Conservation (phyloP, 2,329 filamentous ascomycete species). For the Juglanconis sp. region DNA sequence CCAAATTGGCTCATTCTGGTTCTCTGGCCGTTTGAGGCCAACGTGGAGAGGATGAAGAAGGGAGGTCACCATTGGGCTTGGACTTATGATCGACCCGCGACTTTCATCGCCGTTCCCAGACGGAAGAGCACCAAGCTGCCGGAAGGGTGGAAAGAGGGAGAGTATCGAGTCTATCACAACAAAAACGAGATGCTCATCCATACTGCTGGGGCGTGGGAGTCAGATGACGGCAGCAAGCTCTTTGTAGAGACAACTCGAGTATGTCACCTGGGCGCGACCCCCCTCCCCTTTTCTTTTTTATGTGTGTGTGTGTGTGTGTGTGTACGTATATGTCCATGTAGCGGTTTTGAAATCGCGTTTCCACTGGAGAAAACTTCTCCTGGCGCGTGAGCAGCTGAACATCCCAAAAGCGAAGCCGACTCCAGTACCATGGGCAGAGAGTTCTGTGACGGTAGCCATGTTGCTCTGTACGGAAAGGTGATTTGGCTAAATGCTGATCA, state of each 20-base stretch:
- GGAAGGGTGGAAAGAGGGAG: conserved; percentile 22
- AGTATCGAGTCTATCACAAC: conserved; percentile 23
- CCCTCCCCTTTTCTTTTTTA: too few species aligned
- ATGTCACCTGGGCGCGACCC: background rate
- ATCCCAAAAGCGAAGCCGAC: too few species aligned
- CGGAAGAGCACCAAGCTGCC: conserved; percentile 17
- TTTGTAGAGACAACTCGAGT: conserved; percentile 34
- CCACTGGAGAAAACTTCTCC: too few species aligned
- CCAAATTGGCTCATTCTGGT: conserved; percentile 34
- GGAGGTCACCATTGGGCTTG: conserved; percentile 37
- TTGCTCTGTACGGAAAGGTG: background rate
- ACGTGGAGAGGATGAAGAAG: conserved; percentile 34
- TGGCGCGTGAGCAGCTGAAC: background rate
- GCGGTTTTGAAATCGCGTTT: too few species aligned
- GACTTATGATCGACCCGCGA: conserved; percentile 22
- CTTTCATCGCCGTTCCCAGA: conserved; percentile 20
- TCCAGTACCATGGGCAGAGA: too few species aligned
- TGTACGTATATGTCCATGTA: too few species aligned
- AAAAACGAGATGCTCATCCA: conserved; percentile 36
- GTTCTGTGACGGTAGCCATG: too few species aligned
- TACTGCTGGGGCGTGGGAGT: conserved; percentile 40
- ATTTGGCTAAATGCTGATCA: background rate
- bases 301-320: too few species aligned
- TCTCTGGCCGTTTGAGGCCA: conserved; percentile 32
- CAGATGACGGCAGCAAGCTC: conserved; percentile 30